Base-by-base conservation (phyloP, 2,329 filamentous ascomycete species). In the Aspergillus ruber region DNA sequence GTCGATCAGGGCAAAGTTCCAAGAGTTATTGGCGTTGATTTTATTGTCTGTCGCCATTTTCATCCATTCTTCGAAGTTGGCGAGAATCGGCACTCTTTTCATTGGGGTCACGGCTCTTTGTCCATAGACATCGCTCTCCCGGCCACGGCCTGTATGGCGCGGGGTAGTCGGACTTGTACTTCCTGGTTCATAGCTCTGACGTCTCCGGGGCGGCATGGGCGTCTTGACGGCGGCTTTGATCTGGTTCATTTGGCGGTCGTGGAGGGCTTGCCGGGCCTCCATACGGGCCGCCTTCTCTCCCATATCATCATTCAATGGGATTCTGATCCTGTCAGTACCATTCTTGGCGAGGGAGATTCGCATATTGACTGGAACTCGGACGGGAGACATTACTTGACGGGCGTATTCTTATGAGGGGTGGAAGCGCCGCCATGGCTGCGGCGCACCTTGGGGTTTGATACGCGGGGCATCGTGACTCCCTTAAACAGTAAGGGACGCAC, bases 61-160 rank as follows among this genome's bases (percentile, higher is more conserved):
- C 90, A 98, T 97, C 93, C 91, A 97, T 67, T 98, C 93, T 68
- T 98, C 93, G 61, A 97, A 98, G 71, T 98, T 98, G 62, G 93
- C 93, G 46, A 98, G 76, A 59, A 98, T 86, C 1, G 93, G 93
- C 23, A 95, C 88, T 51, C 90, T 86, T 78, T 95, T 95, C 85
- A 95, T 91, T 46, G 91, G 93, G 50, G 93, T 96, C 46, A 95
- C 86, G 33, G 86, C 88, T 53, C 77, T 82, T 27, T 82, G 41
- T 88, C 85, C 60, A 50, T 82, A 76, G 32, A 82, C 80, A 54
- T 82, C 77, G 54, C 51, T 69, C 35, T 67, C 67, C 45, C 66
- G 64, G 25, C 57, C 55, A 33, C 69, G 63, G 49, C 58, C 60
- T 12, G 68, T 66, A 44, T 63, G 62, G 29, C 67, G 64, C 8